Base-by-base conservation (phyloP, 2,329 filamentous ascomycete species). In the Hymenoscyphus salicellus region DNA sequence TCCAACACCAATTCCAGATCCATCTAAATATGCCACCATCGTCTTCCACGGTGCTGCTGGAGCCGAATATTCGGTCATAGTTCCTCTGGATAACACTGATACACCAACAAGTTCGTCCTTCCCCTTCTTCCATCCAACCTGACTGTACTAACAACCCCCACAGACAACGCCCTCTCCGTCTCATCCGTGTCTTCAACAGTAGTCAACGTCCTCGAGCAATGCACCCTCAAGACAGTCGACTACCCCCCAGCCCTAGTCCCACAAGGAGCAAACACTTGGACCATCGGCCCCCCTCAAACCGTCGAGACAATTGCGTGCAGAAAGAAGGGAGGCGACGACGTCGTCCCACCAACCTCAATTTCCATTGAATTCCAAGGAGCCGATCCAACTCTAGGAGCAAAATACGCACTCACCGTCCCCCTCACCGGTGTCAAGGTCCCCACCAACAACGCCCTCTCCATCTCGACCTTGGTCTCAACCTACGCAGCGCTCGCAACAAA, bases 281-380 rank as follows among this genome's bases (percentile, higher is more conserved):
- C 55, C 4, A 63, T 72, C 14, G 72, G 72, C 2, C 72, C 72
- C n/a, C 72, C 72, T 20, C 67, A 72, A 41, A 72, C 68, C 0
- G 66, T 72, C 32, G 65, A 46, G 32, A 66, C 66, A 26, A 69
- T 73, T 41, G 58, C 67, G 8, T 73, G 72, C 61, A 55, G 55
- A 14, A n/a, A n/a, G 4, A 49, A 49, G 23, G 46, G 23, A 30
- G 28, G 28, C 28, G 28, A 30, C 28, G 28, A 30, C 28, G 28
- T 30, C 3, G 28, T 30, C 28, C 52, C 57, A 10, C 60, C 56
- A 26, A 55, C 52, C 11, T 57, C 33, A 30, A 68, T 72, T 43
- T 63, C n/a, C 55, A 71, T 73, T 60, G 65, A 71, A 28, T 71
- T 73, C 26, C 58, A 72, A 49, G 70, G 71, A 11, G 70, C 71